Conservation (phyloP, 1,284 basidiomycete genomes). For the Crucibulum parvulum region DNA sequence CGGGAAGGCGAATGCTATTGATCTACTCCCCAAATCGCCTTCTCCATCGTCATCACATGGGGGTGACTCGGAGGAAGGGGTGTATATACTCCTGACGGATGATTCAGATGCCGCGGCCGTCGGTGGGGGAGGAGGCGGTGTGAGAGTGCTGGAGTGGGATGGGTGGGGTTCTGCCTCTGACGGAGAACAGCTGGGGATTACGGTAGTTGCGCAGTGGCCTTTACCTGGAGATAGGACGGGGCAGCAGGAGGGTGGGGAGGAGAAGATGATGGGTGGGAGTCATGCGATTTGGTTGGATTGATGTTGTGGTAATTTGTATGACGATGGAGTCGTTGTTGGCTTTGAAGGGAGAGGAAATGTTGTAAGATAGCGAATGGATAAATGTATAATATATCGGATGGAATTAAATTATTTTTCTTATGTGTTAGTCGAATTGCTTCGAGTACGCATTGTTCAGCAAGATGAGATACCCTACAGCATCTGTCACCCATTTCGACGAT, state of each 20-base stretch:
- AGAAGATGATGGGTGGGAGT: constrained; percentile 45
- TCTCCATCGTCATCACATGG: neutral
- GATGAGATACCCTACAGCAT: too few species aligned
- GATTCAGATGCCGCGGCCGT: constrained; percentile 45
- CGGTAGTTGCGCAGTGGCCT: constrained; percentile 48
- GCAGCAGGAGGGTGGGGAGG: constrained; percentile 1
- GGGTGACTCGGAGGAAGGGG: constrained; percentile 20
- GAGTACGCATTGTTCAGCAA: too few species aligned
- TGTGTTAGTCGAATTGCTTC: too few species aligned
- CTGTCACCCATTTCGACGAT: too few species aligned
- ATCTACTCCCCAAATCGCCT: constrained; percentile 39
- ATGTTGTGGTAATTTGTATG: constrained; percentile 1
- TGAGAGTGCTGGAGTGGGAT: constrained; percentile 54
- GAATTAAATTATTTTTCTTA: too few species aligned
- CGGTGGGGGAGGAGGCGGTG: constrained; percentile 36
- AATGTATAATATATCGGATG: too few species aligned
- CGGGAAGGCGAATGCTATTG: constrained; percentile 56
- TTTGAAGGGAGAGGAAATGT: too few species aligned
- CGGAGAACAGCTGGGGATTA: constrained; percentile 30
- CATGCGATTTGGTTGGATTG: constrained; percentile 55
- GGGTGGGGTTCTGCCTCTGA: constrained; percentile 35
- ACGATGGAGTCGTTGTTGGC: neutral
- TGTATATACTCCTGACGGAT: constrained; percentile 48
- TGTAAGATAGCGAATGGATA: too few species aligned
- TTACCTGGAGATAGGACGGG: constrained; percentile 3